phyloP scores from a whole-genome alignment of 129 eudicot species.

The Oenanthe sinensis region DNA sequence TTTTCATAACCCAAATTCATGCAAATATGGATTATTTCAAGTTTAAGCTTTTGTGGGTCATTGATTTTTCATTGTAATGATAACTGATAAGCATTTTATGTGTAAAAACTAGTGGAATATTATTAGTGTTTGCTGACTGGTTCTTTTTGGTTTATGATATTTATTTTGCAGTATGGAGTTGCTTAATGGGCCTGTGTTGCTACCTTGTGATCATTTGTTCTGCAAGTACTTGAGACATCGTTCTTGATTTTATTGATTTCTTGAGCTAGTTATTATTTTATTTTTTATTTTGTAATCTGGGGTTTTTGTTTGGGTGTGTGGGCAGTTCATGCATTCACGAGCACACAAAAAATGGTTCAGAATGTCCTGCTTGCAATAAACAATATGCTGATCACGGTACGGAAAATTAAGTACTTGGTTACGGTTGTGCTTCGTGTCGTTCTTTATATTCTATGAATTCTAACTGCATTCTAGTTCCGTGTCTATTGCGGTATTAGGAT shows the following conservation, averaged over 20 bases:
- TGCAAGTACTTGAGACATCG: slow-evolving; percentile 30
- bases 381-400: slow-evolving; percentile 47
- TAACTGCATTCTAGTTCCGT: not conserved
- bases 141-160: not conserved
- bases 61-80: too few species aligned
- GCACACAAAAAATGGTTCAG: slow-evolving; percentile 18
- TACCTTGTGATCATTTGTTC: slow-evolving; percentile 76
- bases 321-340: slow-evolving; percentile 45
- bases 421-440: not conserved
- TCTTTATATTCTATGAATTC: not conserved
- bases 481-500: not conserved
- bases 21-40: not conserved
- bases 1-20: not conserved
- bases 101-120: not conserved
- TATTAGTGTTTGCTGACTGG: not conserved
- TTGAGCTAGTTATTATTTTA: not conserved
- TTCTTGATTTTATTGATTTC: not conserved
- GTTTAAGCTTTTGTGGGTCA: not conserved
- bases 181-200: slow-evolving; percentile 54
- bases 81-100: too few species aligned
- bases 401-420: not conserved
- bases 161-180: slow-evolving; percentile 42
- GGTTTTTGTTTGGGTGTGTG: not conserved
- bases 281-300: not conserved
- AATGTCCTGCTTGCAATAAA: slow-evolving; percentile 55